Base-by-base conservation (phyloP, 2,329 filamentous ascomycete genomes). In the Penicillium corylophilum region DNA sequence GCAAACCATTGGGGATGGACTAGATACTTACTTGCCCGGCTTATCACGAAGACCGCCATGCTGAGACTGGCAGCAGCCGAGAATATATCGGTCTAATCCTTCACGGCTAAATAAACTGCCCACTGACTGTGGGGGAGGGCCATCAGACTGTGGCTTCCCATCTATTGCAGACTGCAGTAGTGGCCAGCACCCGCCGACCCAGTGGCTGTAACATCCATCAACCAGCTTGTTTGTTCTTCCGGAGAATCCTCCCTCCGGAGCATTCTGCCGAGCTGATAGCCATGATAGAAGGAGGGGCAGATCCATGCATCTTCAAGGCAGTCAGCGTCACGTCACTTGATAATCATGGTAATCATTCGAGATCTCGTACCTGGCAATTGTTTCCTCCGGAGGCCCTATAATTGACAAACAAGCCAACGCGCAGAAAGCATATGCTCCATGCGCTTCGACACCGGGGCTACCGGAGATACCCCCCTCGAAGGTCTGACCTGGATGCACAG, bases 201-300 rank as follows among this genome's bases (percentile, higher is more conserved):
- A 99, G 73, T 96, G 93, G 69, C 90, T 95, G 76, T 99, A 99
- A 75, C 94, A 99, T 41, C 93, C 94, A 71, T 99, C 94, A 28
- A 97, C 94, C 28, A 99, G 81, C 76, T 99, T 99, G 79, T 97
- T 97, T 24, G 93, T 96, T 62, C 94, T 87, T 55, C 94, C 94
- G 36, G 90, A 88, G 67, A 96, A 92, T 31, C 94, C 94, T 58
- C 92, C 92, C 71, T 97, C 94, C 3, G 93, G 94, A 26, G 86
- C 85, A 70, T 93, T 89, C 72, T 99, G 94, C 53, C 91, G 86
- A 40, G 89, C 85, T 7, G 90, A 93, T 35, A 99, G 82, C 91
- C 94, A 99, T 54, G 87, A 85, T 43, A 94, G 80, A 48, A 99
- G 80, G 46, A 84, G 78, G 55, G 86, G 82, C 48, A 96, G 74